phyloP scores from a whole-genome alignment of 1,284 basidiomycete species.

The Irpex rosettiformis region DNA sequence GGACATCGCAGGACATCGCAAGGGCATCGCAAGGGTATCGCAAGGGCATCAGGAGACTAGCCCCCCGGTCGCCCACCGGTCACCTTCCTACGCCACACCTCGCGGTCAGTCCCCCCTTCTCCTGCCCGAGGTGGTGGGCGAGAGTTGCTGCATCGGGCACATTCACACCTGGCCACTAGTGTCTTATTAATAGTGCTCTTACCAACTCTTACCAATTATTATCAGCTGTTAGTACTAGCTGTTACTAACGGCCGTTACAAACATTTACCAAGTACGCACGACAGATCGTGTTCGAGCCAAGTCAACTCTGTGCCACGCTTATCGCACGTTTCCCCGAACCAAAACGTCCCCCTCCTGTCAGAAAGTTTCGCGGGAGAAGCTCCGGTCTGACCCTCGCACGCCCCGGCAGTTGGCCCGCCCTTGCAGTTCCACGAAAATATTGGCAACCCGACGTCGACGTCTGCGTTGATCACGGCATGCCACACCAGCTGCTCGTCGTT shows the following conservation, averaged over 20 bases:
- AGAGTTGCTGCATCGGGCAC: conserved; percentile 6
- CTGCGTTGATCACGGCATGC: not conserved
- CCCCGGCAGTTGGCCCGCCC: not conserved
- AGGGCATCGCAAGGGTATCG: too few relatives aligned
- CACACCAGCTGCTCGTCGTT: not conserved
- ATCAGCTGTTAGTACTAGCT: too few relatives aligned
- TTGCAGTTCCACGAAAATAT: not conserved
- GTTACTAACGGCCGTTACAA: not conserved
- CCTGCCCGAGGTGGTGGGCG: conserved; percentile 3
- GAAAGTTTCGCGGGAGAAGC: conserved; percentile 36
- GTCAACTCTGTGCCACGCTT: conserved; percentile 26
- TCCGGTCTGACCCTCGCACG: conserved; percentile 5
- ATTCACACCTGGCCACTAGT: not conserved
- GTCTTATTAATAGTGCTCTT: too few relatives aligned
- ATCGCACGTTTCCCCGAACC: conserved; percentile 25
- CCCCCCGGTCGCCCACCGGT: not conserved
- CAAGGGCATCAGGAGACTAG: conserved; percentile 8
- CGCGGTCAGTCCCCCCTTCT: conserved; percentile 5
- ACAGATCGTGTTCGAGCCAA: conserved; percentile 24
- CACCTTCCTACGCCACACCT: conserved; percentile 14
- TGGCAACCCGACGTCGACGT: not conserved
- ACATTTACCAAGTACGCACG: conserved; percentile 11
- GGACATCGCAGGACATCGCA: too few relatives aligned
- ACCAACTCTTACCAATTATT: too few relatives aligned
- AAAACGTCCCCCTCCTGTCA: conserved; percentile 16